These are phyloP conservation scores for Boletellus sp. DNA, from an alignment of 1,284 basidiomycete genomes.

Conservation along the genomic window DNA sequence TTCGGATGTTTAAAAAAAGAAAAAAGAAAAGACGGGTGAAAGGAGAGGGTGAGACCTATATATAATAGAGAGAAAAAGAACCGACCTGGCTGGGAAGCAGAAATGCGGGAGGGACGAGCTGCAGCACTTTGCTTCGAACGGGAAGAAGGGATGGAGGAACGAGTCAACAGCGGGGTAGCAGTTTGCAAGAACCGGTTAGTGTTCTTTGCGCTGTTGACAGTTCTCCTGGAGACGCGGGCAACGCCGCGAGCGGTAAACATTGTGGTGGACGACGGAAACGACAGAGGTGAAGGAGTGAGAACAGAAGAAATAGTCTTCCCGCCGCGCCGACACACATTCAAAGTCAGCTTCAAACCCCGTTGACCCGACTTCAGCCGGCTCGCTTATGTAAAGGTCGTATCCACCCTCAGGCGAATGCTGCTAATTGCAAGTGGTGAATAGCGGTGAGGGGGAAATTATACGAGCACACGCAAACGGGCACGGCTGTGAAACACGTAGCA, in stretches of 20 bases:
- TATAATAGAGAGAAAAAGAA: conserved; percentile 31
- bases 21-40: conserved; percentile 8
- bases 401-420: too few species aligned
- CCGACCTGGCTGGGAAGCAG: conserved; percentile 34
- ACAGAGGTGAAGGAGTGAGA: conserved; percentile 12
- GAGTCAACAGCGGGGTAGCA: conserved; percentile 47
- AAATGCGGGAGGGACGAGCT: conserved; percentile 33
- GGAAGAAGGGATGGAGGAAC: conserved; percentile 41
- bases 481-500: too few species aligned
- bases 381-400: conserved; percentile 32
- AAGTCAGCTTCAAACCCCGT: conserved; percentile 32
- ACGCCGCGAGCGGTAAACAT: conserved; percentile 83
- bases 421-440: too few species aligned
- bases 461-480: too few species aligned
- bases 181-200: conserved; percentile 77
- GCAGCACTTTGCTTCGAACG: conserved; percentile 35
- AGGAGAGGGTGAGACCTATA: too few species aligned
- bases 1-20: conserved; percentile 19
- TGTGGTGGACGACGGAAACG: conserved; percentile 42
- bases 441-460: too few species aligned
- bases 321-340: conserved; percentile 17
- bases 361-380: conserved; percentile 30
- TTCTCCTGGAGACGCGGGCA: conserved; percentile 79
- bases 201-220: conserved; percentile 68
- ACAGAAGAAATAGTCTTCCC: conserved; percentile 32